These are phyloP conservation scores for Blastocystis sp. DNA, from an alignment of 352 stramenopile species.

Conservation along the genomic window DNA sequence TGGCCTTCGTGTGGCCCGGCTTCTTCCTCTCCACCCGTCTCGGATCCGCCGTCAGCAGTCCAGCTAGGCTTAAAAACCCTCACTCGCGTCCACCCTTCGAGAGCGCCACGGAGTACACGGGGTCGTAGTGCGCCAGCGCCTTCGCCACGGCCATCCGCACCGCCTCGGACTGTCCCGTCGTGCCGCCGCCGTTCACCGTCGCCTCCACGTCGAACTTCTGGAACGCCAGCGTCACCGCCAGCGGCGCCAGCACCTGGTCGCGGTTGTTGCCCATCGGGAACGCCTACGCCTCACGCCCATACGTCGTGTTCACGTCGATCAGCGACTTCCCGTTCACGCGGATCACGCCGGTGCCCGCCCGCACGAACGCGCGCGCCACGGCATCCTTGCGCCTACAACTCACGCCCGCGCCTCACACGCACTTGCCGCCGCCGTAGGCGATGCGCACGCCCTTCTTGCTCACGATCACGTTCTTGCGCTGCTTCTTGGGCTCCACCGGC, in stretches of 20 bases:
- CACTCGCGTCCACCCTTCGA: background rate
- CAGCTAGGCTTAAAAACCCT: constrained; percentile 73
- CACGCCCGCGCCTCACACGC: background rate
- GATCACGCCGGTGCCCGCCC: constrained; percentile 83
- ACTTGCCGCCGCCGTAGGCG: constrained; percentile 45
- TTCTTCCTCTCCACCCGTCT: constrained; percentile 94
- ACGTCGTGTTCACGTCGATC: constrained; percentile 84
- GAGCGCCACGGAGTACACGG: constrained; percentile 74
- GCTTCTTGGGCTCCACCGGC: background rate
- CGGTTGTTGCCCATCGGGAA: constrained; percentile 71
- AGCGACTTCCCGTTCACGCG: constrained; percentile 89
- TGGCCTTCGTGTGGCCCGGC: constrained; percentile 87
- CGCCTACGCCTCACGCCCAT: constrained; percentile 62
- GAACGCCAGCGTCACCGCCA: constrained; percentile 72
- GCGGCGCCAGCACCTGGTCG: constrained; percentile 73
- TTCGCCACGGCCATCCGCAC: constrained; percentile 86
- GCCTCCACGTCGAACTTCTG: constrained; percentile 85
- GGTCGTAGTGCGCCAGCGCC: constrained; percentile 88
- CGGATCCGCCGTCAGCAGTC: constrained; percentile 87
- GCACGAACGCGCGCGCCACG: constrained; percentile 87
- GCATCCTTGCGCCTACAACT: constrained; percentile 83
- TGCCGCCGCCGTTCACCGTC: constrained; percentile 85
- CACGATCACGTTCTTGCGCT: background rate
- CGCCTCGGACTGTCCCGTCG: constrained; percentile 87
- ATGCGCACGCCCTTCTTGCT: constrained; percentile 15